Conservation (phyloP, 768 basidiomycete genomes). For the Mycena indigotica region DNA sequence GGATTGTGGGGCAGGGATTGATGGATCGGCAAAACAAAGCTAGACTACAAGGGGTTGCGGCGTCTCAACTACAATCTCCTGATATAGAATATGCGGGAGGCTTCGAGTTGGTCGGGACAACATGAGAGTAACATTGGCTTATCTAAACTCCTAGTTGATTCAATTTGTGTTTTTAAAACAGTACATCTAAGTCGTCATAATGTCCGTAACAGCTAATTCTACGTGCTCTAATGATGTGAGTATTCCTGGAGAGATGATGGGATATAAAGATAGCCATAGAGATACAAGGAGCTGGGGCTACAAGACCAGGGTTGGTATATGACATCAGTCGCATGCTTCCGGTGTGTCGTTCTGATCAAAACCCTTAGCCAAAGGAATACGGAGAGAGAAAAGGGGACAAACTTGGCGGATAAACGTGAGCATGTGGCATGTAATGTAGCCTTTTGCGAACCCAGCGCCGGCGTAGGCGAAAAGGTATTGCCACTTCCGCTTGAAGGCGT, state of each 20-base stretch:
- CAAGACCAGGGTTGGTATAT: conserved; percentile 1
- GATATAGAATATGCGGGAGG: conserved; percentile 7
- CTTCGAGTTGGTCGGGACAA: neutral
- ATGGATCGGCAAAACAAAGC: neutral
- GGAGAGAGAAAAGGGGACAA: conserved; percentile 4
- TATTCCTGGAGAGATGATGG: conserved; percentile 2
- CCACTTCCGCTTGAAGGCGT: conserved; percentile 80
- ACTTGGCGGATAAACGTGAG: conserved; percentile 52
- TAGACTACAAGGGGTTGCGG: neutral
- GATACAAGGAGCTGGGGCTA: conserved; percentile 12
- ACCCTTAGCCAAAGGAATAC: neutral
- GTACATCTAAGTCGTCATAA: conserved; percentile 3
- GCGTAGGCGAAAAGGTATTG: conserved; percentile 83
- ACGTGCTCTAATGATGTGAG: conserved; percentile 13
- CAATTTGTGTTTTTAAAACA: too few relatives aligned
- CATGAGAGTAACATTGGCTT: neutral
- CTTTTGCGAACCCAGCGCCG: conserved; percentile 76
- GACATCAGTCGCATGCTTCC: conserved; percentile 47
- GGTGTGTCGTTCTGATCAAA: conserved; percentile 51
- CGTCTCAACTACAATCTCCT: conserved; percentile 1
- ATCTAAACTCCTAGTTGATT: neutral
- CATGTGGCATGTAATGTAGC: conserved; percentile 84
- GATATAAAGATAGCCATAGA: conserved; percentile 22
- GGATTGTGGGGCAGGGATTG: neutral
- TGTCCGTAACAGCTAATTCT: conserved; percentile 15